These are phyloP conservation scores for Lentinula sp. DNA, from an alignment of 768 basidiomycete genomes.

Conservation along the genomic window DNA sequence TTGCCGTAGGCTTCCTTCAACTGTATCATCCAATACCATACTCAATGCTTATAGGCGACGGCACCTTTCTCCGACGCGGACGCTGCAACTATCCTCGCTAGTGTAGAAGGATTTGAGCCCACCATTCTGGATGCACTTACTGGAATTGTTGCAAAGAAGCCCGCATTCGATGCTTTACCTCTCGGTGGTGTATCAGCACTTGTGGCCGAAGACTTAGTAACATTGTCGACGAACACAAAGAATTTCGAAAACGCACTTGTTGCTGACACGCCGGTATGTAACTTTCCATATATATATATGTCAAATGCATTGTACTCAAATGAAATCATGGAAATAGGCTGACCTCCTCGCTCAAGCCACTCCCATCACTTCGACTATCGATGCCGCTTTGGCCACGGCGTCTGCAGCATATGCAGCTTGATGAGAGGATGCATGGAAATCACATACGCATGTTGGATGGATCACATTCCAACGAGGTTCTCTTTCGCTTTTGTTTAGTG, in stretches of 20 bases:
- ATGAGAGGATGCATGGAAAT: neutral
- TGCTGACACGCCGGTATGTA: slow-evolving; percentile 19
- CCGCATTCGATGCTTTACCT: slow-evolving; percentile 21
- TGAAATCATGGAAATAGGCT: slow-evolving; percentile 12
- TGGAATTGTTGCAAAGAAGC: slow-evolving; percentile 18
- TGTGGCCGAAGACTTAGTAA: slow-evolving; percentile 20
- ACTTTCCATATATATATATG: neutral
- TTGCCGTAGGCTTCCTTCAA: slow-evolving; percentile 14
- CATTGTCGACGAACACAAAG: slow-evolving; percentile 15
- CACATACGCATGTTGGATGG: too few species aligned
- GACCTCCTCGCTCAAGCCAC: slow-evolving; percentile 14
- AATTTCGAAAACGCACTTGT: slow-evolving; percentile 20
- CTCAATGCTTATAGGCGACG: slow-evolving; percentile 9
- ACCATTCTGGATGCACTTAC: slow-evolving; percentile 17
- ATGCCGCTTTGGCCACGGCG: slow-evolving; percentile 19
- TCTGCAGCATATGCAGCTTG: slow-evolving; percentile 16
- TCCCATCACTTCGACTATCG: slow-evolving; percentile 12
- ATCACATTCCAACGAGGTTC: too few species aligned
- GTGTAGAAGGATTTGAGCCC: slow-evolving; percentile 19
- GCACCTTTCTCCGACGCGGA: slow-evolving; percentile 20
- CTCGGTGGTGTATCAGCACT: slow-evolving; percentile 23
- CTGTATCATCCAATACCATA: neutral
- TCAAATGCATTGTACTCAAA: too few species aligned
- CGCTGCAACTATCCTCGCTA: slow-evolving; percentile 15
- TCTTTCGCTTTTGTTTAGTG: too few species aligned